Base-by-base conservation (phyloP, 2,329 filamentous ascomycete genomes). In the Cladosporium austrohemisphaericum region DNA sequence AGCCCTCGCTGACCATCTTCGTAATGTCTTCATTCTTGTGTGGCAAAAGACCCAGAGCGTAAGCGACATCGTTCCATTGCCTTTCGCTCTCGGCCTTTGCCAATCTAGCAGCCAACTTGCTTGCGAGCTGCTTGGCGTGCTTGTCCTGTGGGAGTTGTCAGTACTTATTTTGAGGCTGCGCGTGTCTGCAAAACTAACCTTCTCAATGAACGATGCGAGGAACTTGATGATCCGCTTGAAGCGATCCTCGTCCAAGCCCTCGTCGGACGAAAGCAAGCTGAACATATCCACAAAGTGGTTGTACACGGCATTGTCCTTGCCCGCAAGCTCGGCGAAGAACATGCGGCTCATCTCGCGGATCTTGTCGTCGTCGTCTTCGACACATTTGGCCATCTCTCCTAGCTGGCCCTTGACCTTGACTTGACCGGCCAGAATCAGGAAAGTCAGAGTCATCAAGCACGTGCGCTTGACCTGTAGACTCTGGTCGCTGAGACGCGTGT, bases 271-370 rank as follows among this genome's bases (percentile, higher is more conserved):
- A 38, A 98, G 76, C 56, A 97, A 73, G 64, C 87, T 92, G 70
- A 98, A 98, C 88, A 98, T 97, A 66, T 98, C 93, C 22, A 98
- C 90, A 70, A 98, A 98, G 72, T 98, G 92, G 67, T 98, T 98
- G 70, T 98, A 98, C 2, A 98, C 89, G 2, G 93, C 93, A 64
- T 98, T 98, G 67, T 98, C 93, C 74, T 98, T 98, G 59, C 90
- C 95, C 54, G 91, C 90, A 49, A 98, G 79, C 70, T 98, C 93
- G 0, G 89, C 92, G 70, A 98, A 98, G 80, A 98, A 98, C 92
- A 97, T 97, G 52, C 89, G 80, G 11, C 90, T 88, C 63, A 98
- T 79, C 64, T 98, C 93, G 1, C 91, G 88, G 55, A 97, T 95
- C 54, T 88, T 82, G 70, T 91, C 90, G 65, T 98, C 94, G n/a